Evolutionary conservation across 257 asterid species (phyloP).

Genomic region (Salvia rosmarinus): DNA sequence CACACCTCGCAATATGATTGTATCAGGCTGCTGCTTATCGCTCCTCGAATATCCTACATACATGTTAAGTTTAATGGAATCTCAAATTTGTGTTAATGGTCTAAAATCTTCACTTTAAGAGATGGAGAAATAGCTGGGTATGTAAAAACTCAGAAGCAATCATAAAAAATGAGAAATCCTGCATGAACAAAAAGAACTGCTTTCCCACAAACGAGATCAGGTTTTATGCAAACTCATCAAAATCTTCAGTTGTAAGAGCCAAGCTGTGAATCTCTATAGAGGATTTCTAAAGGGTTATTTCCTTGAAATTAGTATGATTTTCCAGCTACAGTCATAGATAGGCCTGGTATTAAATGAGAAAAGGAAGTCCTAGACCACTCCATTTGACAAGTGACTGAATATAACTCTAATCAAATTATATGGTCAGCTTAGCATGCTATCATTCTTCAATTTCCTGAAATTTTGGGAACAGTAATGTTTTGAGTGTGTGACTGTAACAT

Average conservation of each 20-base stretch:
- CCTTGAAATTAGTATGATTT: background rate
- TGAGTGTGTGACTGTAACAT: background rate
- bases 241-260: background rate
- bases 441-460: background rate
- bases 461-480: no score
- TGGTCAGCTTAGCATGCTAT: background rate
- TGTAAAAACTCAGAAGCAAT: background rate
- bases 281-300: background rate
- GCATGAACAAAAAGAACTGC: constrained; percentile 13
- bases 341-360: no score
- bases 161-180: background rate
- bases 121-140: background rate
- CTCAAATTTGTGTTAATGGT: background rate
- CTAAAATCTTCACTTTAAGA: background rate
- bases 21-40: constrained; percentile 77
- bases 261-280: constrained; percentile 9
- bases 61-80: constrained; percentile 24
- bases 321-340: no score
- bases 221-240: background rate
- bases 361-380: no score
- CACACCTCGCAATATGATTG: constrained; percentile 76
- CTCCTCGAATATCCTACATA: constrained; percentile 63
- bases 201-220: background rate
- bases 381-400: no score
- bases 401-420: background rate